These are phyloP conservation scores for Lepidium sativum DNA, from an alignment of 345 rosid species.

Conservation along the genomic window DNA sequence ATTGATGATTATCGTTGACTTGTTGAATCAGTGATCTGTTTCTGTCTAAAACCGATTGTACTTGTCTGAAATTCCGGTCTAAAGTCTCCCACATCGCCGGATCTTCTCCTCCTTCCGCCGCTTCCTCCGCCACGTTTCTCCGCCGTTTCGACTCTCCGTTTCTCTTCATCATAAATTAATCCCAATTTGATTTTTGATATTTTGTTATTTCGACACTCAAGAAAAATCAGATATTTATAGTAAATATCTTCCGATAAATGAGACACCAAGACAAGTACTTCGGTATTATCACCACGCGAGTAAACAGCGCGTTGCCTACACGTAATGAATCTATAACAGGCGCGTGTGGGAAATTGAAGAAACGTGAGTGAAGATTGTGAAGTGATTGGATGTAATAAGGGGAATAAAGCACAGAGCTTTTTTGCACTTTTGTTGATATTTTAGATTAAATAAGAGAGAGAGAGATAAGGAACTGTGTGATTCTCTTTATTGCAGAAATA, in stretches of 20 bases:
- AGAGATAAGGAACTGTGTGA: conserved; percentile 24
- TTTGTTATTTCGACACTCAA: conserved; percentile 6
- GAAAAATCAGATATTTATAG: conserved; percentile 28
- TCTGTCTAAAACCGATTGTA: conserved; percentile 74
- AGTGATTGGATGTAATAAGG: conserved; percentile 6
- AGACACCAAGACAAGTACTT: conserved; percentile 19
- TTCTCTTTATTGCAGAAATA: conserved; percentile 6
- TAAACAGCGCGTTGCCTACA: neutral
- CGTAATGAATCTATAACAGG: neutral
- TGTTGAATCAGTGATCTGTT: conserved; percentile 74
- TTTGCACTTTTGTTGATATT: conserved; percentile 19
- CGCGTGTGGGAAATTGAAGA: neutral
- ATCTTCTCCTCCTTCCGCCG: conserved; percentile 30
- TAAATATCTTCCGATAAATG: conserved; percentile 21
- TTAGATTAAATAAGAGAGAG: neutral
- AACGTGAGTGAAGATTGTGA: neutral
- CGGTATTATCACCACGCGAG: neutral
- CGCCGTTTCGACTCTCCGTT: conserved; percentile 27
- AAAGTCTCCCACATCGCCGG: conserved; percentile 51
- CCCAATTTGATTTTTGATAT: neutral
- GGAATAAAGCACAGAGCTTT: conserved; percentile 22
- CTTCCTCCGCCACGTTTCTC: conserved; percentile 21
- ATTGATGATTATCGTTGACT: conserved; percentile 87
- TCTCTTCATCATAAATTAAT: conserved; percentile 8
- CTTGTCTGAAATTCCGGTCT: conserved; percentile 48